Conservation (phyloP, 176 grass and related monocot species). For the Eremochloa ophiuroides region DNA sequence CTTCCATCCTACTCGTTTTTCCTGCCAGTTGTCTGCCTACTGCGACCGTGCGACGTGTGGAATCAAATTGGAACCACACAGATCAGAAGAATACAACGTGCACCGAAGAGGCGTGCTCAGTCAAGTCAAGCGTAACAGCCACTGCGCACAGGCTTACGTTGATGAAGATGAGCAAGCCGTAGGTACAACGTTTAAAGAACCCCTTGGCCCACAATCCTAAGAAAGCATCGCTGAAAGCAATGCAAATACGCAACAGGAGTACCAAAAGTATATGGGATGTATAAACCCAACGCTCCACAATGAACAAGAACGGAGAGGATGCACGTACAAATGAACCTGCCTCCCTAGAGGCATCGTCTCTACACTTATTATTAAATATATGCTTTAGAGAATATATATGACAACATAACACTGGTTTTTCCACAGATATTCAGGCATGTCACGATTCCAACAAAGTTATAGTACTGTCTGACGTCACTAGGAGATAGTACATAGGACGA, state of each 20-base stretch:
- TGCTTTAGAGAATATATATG: slow-evolving; percentile 10
- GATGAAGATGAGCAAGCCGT: too few relatives aligned
- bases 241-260: background rate
- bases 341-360: slow-evolving; percentile 21
- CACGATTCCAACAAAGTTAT: slow-evolving; percentile 41
- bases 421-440: slow-evolving; percentile 38
- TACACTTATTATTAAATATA: slow-evolving; percentile 28
- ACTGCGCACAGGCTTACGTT: too few relatives aligned
- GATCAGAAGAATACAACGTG: background rate
- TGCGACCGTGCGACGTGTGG: too few relatives aligned
- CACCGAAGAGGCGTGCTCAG: too few relatives aligned
- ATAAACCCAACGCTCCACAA: background rate
- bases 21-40: too few relatives aligned
- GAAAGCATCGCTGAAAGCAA: background rate
- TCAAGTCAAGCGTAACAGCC: too few relatives aligned
- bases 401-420: slow-evolving; percentile 30
- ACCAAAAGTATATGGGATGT: background rate
- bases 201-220: background rate
- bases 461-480: slow-evolving; percentile 25
- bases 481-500: slow-evolving; percentile 43
- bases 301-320: background rate
- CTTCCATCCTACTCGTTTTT: too few relatives aligned
- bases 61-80: background rate
- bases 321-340: slow-evolving; percentile 18
- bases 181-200: too few relatives aligned